Evolutionary conservation across 2,329 filamentous ascomycete genomes (phyloP), one percentile per base, ranked within the genome.

Genomic region (Berkeleyomyces basicola): DNA sequence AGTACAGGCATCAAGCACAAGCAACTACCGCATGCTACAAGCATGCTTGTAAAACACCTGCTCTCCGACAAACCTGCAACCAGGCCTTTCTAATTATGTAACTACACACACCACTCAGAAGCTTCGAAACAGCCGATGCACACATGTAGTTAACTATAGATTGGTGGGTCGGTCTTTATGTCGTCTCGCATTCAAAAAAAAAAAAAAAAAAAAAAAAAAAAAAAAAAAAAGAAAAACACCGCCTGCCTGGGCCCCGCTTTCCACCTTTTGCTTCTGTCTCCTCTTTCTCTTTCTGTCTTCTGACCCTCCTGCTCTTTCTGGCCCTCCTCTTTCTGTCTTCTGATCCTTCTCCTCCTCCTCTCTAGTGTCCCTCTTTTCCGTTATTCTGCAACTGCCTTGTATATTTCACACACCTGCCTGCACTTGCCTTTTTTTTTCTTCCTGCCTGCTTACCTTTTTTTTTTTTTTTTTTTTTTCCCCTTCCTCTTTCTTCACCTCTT

Each of bases 401-500:
- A 55, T 55, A 16, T 36, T 57, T 58, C 16, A 44, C 57, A 58
- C 42, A 39, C 43, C 42, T 31, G 5, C 31, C 31, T 33, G 49
- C 36, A 55, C 49, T 14, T 55, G 14, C 49, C 33, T 55, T 39
- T 37, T 14, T 55, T n/a, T 37, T 14, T n/a, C 43, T 23, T 16
- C 49, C n/a, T n/a, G n/a, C n/a, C 23, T 23, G 23, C 23, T 23
- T 23, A 23, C 23, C 23, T 23, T 23, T 23, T 23, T 23, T 23
- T 23, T 55, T 39, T 37, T 14, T 55, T n/a, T 39, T n/a, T n/a
- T n/a, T 31, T 23, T 33, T 60, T 31, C 43, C 47, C 37, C 40
- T 61, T 61, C 59, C 59, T 51, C 59, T 5, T 61, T 36, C 59
- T 51, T 44, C 43, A 49, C 31, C 39, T 51, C 37, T 39, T 61